These are phyloP conservation scores for Saturnispora mendoncae DNA, from an alignment of 805 yeast genomes.

Conservation along the genomic window DNA sequence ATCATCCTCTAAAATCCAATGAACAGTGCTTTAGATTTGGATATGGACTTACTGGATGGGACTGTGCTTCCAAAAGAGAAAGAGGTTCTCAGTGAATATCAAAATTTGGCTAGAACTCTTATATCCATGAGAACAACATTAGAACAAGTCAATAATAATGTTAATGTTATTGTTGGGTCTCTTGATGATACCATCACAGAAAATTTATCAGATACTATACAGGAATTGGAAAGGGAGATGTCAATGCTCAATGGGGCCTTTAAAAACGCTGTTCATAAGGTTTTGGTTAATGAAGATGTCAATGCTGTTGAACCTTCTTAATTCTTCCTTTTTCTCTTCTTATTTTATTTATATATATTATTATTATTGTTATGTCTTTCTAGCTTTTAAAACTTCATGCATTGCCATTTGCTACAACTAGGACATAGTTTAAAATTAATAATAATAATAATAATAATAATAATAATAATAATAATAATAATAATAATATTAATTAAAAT, in stretches of 20 bases:
- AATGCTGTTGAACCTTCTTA: slow-evolving; percentile 1
- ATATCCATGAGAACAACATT: background rate
- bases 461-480: too few relatives aligned
- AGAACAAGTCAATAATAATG: slow-evolving; percentile 2
- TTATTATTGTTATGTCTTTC: too few relatives aligned
- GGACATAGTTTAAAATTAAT: too few relatives aligned
- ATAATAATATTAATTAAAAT: too few relatives aligned
- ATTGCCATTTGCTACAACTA: too few relatives aligned
- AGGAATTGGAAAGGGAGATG: slow-evolving; percentile 2
- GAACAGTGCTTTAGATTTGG: background rate
- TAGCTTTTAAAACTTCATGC: too few relatives aligned
- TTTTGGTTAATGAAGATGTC: slow-evolving; percentile 5
- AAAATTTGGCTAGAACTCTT: slow-evolving; percentile 1
- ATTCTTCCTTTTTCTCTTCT: too few relatives aligned
- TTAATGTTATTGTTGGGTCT: slow-evolving; percentile 5
- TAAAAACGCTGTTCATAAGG: slow-evolving; percentile 9
- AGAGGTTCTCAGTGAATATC: slow-evolving; percentile 4
- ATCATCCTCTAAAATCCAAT: too few relatives aligned
- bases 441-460: too few relatives aligned
- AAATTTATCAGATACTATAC: slow-evolving; percentile 1
- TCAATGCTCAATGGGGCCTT: slow-evolving; percentile 5
- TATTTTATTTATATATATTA: too few relatives aligned
- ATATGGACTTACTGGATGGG: background rate
- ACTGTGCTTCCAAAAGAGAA: background rate
- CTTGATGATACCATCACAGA: background rate